These are phyloP conservation scores for Amphicarpaea edgeworthii DNA, from an alignment of 306 rosid genomes.

Conservation along the genomic window DNA sequence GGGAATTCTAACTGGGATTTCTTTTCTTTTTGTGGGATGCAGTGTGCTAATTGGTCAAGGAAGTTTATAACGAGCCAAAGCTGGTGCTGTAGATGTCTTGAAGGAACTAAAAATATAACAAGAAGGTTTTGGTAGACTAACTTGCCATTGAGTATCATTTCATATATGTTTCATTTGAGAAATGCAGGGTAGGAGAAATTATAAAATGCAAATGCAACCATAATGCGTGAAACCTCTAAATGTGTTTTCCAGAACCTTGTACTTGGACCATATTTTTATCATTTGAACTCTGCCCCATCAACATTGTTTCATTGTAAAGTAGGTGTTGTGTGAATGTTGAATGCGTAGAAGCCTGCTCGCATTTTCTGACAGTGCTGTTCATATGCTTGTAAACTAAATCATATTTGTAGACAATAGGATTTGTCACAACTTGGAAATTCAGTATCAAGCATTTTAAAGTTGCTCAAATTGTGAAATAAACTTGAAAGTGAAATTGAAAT, in stretches of 20 bases:
- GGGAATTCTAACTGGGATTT: background rate
- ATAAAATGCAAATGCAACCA: background rate
- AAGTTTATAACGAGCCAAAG: slow-evolving; percentile 28
- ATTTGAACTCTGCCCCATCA: background rate
- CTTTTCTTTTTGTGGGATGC: background rate
- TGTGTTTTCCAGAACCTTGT: background rate
- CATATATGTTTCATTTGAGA: background rate
- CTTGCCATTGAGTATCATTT: background rate
- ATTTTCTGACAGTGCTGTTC: background rate
- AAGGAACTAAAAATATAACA: slow-evolving; percentile 21
- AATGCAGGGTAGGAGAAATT: slow-evolving; percentile 2
- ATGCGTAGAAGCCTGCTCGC: background rate
- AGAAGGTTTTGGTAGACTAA: slow-evolving; percentile 6
- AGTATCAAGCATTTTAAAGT: background rate
- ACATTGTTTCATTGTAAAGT: slow-evolving; percentile 6
- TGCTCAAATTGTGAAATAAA: background rate
- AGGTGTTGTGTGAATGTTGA: background rate
- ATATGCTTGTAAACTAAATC: slow-evolving; percentile 13
- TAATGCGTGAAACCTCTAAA: slow-evolving; percentile 17
- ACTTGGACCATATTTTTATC: background rate
- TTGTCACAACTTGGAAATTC: slow-evolving; percentile 18
- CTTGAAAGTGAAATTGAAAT: slow-evolving; percentile 13
- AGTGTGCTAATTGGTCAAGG: slow-evolving; percentile 27
- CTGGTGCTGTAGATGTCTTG: slow-evolving; percentile 5
- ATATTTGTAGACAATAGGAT: background rate